Base-by-base conservation (phyloP, 768 basidiomycete species). In the Trametes cingulata region DNA sequence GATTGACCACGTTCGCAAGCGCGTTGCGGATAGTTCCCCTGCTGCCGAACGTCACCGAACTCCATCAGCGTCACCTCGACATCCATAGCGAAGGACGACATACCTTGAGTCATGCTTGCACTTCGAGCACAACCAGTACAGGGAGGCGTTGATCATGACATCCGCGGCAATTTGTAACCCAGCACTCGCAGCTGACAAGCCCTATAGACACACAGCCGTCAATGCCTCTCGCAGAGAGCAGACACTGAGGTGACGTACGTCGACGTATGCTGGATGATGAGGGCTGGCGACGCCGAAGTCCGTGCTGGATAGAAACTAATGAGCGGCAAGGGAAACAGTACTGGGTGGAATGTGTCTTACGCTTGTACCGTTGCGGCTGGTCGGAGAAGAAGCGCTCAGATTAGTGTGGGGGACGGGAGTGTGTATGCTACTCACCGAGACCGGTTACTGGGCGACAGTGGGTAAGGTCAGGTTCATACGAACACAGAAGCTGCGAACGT, bases 81-180 rank as follows among this genome's bases (percentile, higher is more conserved):
- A n/a, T 29, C 12, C 3, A n/a, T 36, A 22, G 12, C 22, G 36
- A 22, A 22, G 9, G 29, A 22, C 7, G 25, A 24, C 51, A 24
- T 22, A 63, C 61, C 47, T 48, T 0, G 40, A n/a, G 13, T 55
- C 29, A 13, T 25, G 47, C 17, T 53, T 48, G 35, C 52, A 48
- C 27, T 36, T 54, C 8, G 52, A 47, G 48, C 52, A 49, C 2
- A 63, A 36, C 61, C 56, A 58, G 52, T 63, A 63, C 10, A 63
- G 46, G 3, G 47, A 13, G 1, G 13, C 48, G n/a, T 48, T 49
- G 56, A 63, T 63, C 47, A 58, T 47, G 7, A 58, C 33, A 35
- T 58, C 61, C 4, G 36, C 37, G 14, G 24, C 56, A 15, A 58
- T 58, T 15, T 63, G 61, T 5, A 63, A 20, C 2, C 40, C 56